Evolutionary conservation across 495 filamentous ascomycete species (phyloP).

Genomic region (Penicillium longicatenatum): DNA sequence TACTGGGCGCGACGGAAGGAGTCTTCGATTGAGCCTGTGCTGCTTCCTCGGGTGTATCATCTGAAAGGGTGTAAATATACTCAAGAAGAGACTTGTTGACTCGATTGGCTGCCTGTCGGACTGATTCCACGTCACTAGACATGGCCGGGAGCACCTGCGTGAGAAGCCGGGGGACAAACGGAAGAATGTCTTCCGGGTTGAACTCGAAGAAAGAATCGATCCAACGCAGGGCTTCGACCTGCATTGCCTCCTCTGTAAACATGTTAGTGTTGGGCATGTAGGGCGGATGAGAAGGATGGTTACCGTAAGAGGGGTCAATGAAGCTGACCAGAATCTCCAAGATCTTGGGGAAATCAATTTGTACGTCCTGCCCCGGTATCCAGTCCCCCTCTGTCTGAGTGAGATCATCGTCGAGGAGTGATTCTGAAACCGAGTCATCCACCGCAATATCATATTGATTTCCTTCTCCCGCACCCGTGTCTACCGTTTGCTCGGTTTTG

Average conservation of each 20-base stretch:
- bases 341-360: constrained; percentile 89
- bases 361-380: constrained; percentile 96
- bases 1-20: constrained; percentile 46
- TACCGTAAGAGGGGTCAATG: constrained; percentile 80
- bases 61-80: constrained; percentile 86
- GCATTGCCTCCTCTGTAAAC: constrained; percentile 75
- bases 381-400: constrained; percentile 81
- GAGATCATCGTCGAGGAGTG: constrained; percentile 61
- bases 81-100: constrained; percentile 90
- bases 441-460: constrained; percentile 51
- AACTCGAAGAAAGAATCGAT: constrained; percentile 96
- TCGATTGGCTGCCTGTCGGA: constrained; percentile 82
- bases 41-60: constrained; percentile 60
- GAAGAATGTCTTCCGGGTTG: constrained; percentile 94
- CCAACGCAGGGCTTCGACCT: constrained; percentile 90
- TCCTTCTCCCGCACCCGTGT: constrained; percentile 27
- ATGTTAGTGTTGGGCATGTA: constrained; percentile 8
- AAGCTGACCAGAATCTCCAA: constrained; percentile 90
- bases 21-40: constrained; percentile 37
- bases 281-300: not conserved
- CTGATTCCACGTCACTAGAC: constrained; percentile 84
- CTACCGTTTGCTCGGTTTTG: constrained; percentile 50
- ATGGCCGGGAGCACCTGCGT: constrained; percentile 93
- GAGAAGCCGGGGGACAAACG: constrained; percentile 87
- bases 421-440: constrained; percentile 61